phyloP scores from a whole-genome alignment of 768 basidiomycete species.

The Butyriboletus loyo region DNA sequence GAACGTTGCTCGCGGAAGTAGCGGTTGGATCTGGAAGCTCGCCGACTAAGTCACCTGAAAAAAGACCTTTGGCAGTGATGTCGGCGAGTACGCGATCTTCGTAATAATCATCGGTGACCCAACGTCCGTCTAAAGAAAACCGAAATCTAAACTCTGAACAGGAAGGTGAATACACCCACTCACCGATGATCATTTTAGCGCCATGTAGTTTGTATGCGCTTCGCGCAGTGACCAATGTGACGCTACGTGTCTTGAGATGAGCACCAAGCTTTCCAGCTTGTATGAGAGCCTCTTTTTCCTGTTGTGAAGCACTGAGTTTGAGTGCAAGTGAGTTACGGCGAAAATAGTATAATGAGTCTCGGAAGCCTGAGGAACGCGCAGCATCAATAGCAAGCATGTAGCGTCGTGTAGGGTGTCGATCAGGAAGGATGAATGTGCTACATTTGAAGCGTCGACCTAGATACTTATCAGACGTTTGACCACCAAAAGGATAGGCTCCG shows the following conservation, averaged over 20 bases:
- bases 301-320: slow-evolving; percentile 86
- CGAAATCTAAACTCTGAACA: neutral
- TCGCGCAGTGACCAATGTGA: slow-evolving; percentile 88
- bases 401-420: slow-evolving; percentile 75
- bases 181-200: slow-evolving; percentile 83
- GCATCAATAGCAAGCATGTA: slow-evolving; percentile 99
- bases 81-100: slow-evolving; percentile 80
- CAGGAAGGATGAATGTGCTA: slow-evolving; percentile 81
- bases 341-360: slow-evolving; percentile 98
- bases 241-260: slow-evolving; percentile 85
- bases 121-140: slow-evolving; percentile 67
- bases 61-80: slow-evolving; percentile 76
- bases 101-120: slow-evolving; percentile 95
- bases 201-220: slow-evolving; percentile 96
- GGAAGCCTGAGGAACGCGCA: slow-evolving; percentile 91
- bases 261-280: slow-evolving; percentile 82
- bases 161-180: slow-evolving; percentile 21
- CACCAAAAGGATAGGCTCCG: neutral
- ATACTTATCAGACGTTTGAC: neutral
- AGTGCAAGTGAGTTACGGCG: slow-evolving; percentile 86
- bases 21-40: slow-evolving; percentile 77
- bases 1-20: slow-evolving; percentile 41
- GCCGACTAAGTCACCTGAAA: slow-evolving; percentile 78
- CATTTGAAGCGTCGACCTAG: slow-evolving; percentile 87
- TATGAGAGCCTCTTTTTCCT: slow-evolving; percentile 92